phyloP scores from a whole-genome alignment of 306 rosid species.

The Sphenostylis stenocarpa region DNA sequence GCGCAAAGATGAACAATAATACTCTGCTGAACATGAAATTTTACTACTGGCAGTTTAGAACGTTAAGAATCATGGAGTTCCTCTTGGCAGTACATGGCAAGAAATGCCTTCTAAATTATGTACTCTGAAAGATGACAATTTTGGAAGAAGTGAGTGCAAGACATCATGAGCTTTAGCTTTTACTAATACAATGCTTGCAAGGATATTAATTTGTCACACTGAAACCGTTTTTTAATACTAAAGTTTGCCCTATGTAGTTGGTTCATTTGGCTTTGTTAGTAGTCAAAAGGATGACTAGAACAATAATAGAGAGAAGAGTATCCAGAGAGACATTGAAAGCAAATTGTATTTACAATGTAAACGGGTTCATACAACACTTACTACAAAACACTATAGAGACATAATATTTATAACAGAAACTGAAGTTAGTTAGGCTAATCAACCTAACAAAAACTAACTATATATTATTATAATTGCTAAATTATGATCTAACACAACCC shows the following conservation, averaged over 20 bases:
- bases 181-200: not conserved
- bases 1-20: constrained; percentile 69
- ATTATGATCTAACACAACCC: too few relatives aligned
- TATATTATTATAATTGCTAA: too few relatives aligned
- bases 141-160: not conserved
- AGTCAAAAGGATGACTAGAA: too few relatives aligned
- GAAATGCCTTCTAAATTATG: constrained; percentile 13
- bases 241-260: not conserved
- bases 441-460: too few relatives aligned
- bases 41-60: constrained; percentile 66
- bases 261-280: constrained; percentile 15
- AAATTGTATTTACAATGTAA: too few relatives aligned
- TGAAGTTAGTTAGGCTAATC: too few relatives aligned
- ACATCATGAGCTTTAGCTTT: not conserved
- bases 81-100: constrained; percentile 50
- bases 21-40: constrained; percentile 73
- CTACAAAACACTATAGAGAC: too few relatives aligned
- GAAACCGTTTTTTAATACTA: constrained; percentile 1
- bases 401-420: too few relatives aligned
- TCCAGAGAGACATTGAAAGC: too few relatives aligned
- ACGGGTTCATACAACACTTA: too few relatives aligned
- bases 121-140: not conserved
- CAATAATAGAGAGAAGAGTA: too few relatives aligned
- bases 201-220: constrained; percentile 17
- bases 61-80: constrained; percentile 64